phyloP scores from a whole-genome alignment of 2,329 filamentous ascomycete species.

The Botryosphaeria dothidea region DNA sequence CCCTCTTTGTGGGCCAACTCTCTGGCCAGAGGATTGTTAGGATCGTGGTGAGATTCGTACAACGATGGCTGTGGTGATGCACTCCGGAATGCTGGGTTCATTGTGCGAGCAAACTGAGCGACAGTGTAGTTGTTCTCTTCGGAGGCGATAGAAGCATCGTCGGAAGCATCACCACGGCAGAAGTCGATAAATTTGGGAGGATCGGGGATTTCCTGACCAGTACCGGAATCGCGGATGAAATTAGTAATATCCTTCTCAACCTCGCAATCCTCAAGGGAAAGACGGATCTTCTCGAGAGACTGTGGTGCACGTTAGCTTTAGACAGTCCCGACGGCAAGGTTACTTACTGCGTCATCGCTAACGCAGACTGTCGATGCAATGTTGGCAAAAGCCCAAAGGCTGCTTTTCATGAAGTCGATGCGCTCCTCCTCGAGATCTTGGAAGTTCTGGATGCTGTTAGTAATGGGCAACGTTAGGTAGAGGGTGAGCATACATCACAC shows the following conservation, averaged over 20 bases:
- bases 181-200: slow-evolving; percentile 99
- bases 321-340: neutral
- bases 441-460: slow-evolving; percentile 69
- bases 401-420: slow-evolving; percentile 95
- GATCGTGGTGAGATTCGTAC: slow-evolving; percentile 89
- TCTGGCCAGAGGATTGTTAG: slow-evolving; percentile 70
- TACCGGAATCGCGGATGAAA: slow-evolving; percentile 88
- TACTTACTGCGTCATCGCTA: slow-evolving; percentile 75
- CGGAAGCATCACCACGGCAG: slow-evolving; percentile 80
- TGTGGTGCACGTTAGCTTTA: slow-evolving; percentile 27
- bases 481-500: slow-evolving; percentile 62
- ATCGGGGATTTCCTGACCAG: slow-evolving; percentile 96
- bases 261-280: slow-evolving; percentile 92
- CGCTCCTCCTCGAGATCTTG: slow-evolving; percentile 98
- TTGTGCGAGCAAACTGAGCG: slow-evolving; percentile 90
- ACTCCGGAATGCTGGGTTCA: slow-evolving; percentile 94
- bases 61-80: slow-evolving; percentile 94
- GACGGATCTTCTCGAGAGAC: slow-evolving; percentile 92
- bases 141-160: slow-evolving; percentile 77
- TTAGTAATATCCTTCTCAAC: slow-evolving; percentile 89
- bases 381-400: slow-evolving; percentile 96
- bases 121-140: slow-evolving; percentile 92
- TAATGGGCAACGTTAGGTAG: slow-evolving; percentile 11
- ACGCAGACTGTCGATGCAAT: slow-evolving; percentile 97
- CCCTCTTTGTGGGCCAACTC: slow-evolving; percentile 60